Base-by-base conservation (phyloP, 306 rosid species). In the Gastrolobium bilobum region DNA sequence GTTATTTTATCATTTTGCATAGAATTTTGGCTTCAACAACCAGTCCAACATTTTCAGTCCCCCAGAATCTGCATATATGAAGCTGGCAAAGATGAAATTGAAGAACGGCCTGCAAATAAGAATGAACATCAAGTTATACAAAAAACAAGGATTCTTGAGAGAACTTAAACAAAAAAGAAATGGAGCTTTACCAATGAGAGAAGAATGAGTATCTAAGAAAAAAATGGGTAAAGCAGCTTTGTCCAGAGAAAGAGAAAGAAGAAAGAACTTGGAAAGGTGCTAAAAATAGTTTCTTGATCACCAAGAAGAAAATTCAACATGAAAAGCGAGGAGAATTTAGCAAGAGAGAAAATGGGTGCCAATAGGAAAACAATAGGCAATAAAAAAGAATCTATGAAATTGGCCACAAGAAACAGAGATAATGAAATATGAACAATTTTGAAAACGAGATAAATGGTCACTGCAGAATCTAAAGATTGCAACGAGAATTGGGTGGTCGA, bases 1-100 rank as follows among this genome's bases (percentile, higher is more conserved):
- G 38, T 47, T 8, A 76, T 14, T 26, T 31, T 80, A 91, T 97
- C 98, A 84, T 84, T 88, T 93, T 5, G 81, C 14, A 84, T 83
- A 57, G 62, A 83, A 83, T 61, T 83, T 93, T 0, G 92, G 87
- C 81, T 82, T 93, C 52, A 88, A 66, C 4, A 91, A 67, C 13
- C 75, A 62, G 30, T 85, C 86, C 34, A 93, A 84, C 98, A 93
- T 93, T 60, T 81, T 88, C 31, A 38, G 11, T 13, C 56, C 14
- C 63, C 4, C 53, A 42, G 68, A 50, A 38, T 4, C 57, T 4
- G 47, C 31, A 30, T 9, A 35, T 50, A 5, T 7, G 8, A 54
- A 62, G 52, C n/a, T 31, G 51, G 0, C 1, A 64, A 51, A 77
- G n/a, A 14, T 4, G 42, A 29, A 10, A 70, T 15, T 20, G n/a